Percentiles rank a stretch among this genome's conserved stretches.
phyloP scores from a whole-genome alignment of 208 protist species.

The Leishmania lainsoni region DNA sequence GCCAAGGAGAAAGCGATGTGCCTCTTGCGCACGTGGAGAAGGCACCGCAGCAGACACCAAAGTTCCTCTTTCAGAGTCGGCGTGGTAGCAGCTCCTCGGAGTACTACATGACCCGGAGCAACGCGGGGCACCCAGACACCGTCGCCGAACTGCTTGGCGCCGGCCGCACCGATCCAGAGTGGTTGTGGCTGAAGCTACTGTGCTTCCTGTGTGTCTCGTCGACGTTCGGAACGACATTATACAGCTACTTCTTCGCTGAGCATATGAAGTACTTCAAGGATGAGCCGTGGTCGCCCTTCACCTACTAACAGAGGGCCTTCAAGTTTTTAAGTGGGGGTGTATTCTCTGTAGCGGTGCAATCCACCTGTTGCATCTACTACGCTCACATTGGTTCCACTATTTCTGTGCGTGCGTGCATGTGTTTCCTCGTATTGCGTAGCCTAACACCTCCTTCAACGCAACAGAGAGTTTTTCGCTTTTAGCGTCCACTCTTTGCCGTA shows the following conservation, averaged over 20 bases:
- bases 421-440: background rate
- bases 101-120: conserved; percentile 59
- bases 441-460: background rate
- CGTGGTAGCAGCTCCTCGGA: conserved; percentile 43
- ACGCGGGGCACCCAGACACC: conserved; percentile 61
- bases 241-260: conserved; percentile 74
- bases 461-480: background rate
- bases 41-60: background rate
- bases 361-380: background rate
- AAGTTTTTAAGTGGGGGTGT: background rate
- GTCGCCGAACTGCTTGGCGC: conserved; percentile 50
- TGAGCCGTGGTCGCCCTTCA: conserved; percentile 81
- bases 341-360: background rate
- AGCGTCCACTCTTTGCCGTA: background rate
- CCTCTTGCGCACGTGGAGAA: background rate
- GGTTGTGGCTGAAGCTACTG: conserved; percentile 83
- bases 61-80: conserved; percentile 56
- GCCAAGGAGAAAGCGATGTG: background rate
- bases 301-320: conserved; percentile 10
- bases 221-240: conserved; percentile 71
- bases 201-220: conserved; percentile 80
- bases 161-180: conserved; percentile 74
- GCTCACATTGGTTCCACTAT: background rate
- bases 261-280: conserved; percentile 87
- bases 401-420: too few relatives aligned